Evolutionary conservation across 2,329 filamentous ascomycete species (phyloP), one percentile per base, ranked within the genome.

Genomic region (Penicillium palitans): DNA sequence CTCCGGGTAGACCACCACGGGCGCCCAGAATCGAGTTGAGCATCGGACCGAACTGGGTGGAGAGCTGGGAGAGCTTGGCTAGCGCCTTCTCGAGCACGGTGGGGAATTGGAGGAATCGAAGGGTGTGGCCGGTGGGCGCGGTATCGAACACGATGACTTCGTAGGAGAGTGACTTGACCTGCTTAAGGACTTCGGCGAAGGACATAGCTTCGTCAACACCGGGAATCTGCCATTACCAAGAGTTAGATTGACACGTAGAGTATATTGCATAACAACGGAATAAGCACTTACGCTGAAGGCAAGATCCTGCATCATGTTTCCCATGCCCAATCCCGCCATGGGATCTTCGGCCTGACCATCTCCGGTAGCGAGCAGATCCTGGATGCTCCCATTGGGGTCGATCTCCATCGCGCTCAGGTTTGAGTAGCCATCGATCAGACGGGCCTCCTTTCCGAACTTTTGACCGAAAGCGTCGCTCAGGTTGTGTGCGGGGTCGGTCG

Each of bases 181-280:
- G 95, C 79, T 99, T 99, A 71, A 99, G 85, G 64, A 99, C 95
- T 81, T 99, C 95, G 75, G 95, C 95, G 74, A 99, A 99, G 57
- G 93, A 97, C 95, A 99, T 99, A 76, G 95, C 95, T 79, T 99
- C 95, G 75, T 99, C 95, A 62, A 99, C 96, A 79, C 95, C 95
- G 19, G 95, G 95, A 62, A 99, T 99, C 91, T 96, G 68, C 29
- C 19, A 41, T 19, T 21, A 53, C 49, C 35, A 48, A 42, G 8
- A 44, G 55, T 58, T 58, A 58, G 55, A 35, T 54, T 54, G n/a
- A 48, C 50, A 54, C 42, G 55, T 58, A 58, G 29, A 44, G 37
- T 41, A 12, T 35, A 35, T n/a, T n/a, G 41, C 21, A 31, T 39
- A 17, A 48, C 19, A 15, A 29, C 24, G 5, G 35, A 21, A 47